phyloP scores from a whole-genome alignment of 2,329 filamentous ascomycete genomes.

The Daldinia eschscholtzii region DNA sequence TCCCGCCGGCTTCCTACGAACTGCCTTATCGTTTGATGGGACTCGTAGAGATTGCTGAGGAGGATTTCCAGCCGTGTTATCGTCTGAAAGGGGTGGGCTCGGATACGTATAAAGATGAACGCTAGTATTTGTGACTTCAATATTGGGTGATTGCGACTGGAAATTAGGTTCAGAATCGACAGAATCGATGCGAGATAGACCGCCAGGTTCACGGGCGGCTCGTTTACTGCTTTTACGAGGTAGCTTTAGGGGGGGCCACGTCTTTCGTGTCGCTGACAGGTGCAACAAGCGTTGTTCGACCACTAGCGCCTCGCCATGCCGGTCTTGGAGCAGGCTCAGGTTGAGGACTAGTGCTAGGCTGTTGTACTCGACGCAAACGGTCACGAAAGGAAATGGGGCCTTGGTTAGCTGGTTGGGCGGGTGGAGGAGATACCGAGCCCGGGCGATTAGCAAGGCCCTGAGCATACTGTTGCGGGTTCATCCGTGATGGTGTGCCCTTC shows the following conservation, averaged over 20 bases:
- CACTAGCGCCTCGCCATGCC: constrained; percentile 80
- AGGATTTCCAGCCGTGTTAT: constrained; percentile 40
- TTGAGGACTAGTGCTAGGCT: constrained; percentile 49
- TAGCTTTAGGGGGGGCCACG: constrained; percentile 69
- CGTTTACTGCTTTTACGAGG: constrained; percentile 65
- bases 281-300: constrained; percentile 72
- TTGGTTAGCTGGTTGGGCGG: constrained; percentile 48
- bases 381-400: constrained; percentile 58
- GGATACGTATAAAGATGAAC: constrained; percentile 52
- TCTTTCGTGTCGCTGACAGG: constrained; percentile 72
- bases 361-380: constrained; percentile 59
- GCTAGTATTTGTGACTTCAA: constrained; percentile 44
- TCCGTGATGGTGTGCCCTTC: constrained; percentile 67
- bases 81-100: constrained; percentile 56
- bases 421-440: constrained; percentile 47
- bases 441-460: constrained; percentile 53
- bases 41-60: constrained; percentile 46
- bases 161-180: constrained; percentile 54
- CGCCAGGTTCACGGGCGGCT: constrained; percentile 45
- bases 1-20: constrained; percentile 61
- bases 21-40: constrained; percentile 55
- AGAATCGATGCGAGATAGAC: constrained; percentile 52
- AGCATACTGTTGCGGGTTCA: constrained; percentile 65
- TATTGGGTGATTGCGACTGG: constrained; percentile 38
- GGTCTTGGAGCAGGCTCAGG: constrained; percentile 58